A percentile compares a stretch with the other conserved stretches of the same genome.
Conservation (phyloP, 148 eudicot species). For the Rhododendron kiyosumense region DNA sequence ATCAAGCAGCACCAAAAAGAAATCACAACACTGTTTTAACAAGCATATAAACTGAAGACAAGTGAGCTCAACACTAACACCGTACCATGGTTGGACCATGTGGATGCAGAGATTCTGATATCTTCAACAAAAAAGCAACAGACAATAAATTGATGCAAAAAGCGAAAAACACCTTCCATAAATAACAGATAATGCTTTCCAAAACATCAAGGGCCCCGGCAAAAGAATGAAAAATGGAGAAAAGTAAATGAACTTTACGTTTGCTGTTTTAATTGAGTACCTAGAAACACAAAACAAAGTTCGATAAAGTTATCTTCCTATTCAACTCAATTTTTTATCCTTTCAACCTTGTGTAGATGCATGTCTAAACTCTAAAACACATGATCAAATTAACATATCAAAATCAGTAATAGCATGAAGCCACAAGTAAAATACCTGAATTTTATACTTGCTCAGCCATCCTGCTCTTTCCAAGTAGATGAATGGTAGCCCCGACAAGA, state of each 20-base stretch:
- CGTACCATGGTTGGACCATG: not conserved
- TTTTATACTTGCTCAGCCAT: slow-evolving; percentile 88
- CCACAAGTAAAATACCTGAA: slow-evolving; percentile 55
- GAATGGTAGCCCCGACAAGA: slow-evolving; percentile 88
- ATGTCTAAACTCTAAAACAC: not conserved
- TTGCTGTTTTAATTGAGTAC: not conserved
- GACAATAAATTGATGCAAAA: not conserved
- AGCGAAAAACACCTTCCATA: not conserved
- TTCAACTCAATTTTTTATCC: not conserved
- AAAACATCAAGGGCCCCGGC: not conserved
- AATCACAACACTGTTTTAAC: not conserved
- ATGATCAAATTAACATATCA: not conserved
- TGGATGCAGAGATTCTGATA: not conserved
- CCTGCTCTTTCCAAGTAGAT: slow-evolving; percentile 79
- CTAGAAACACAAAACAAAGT: not conserved
- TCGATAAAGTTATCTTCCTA: not conserved
- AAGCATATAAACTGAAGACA: not conserved
- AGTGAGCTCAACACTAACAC: not conserved
- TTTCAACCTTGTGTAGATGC: not conserved
- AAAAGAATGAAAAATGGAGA: not conserved
- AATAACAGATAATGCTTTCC: not conserved
- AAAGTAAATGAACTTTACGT: not conserved
- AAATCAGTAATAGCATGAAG: not conserved
- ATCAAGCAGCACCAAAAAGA: not conserved
- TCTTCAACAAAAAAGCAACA: not conserved